Evolutionary conservation across 345 rosid species (phyloP).

Genomic region (Salix purpurea): DNA sequence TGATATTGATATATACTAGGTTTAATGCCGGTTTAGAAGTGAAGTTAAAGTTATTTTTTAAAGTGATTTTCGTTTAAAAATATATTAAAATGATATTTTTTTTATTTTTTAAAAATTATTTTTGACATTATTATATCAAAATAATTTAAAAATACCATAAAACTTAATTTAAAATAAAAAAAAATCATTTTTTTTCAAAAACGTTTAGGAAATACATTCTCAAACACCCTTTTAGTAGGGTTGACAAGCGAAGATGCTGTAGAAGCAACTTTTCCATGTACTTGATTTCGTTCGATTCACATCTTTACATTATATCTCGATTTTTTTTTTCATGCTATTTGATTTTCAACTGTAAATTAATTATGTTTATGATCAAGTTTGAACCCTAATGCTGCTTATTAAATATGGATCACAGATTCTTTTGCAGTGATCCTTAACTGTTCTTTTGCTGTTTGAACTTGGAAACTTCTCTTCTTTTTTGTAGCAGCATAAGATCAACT

Average conservation of each 20-base stretch:
- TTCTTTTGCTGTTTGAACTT: neutral
- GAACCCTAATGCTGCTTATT: neutral
- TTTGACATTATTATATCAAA: too few relatives aligned
- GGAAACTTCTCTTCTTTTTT: neutral
- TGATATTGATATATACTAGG: neutral
- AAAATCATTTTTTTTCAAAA: too few relatives aligned
- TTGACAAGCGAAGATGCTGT: neutral
- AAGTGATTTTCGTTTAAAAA: too few relatives aligned
- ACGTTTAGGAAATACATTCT: too few relatives aligned
- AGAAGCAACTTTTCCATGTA: neutral
- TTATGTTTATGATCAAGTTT: neutral
- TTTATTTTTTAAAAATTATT: too few relatives aligned
- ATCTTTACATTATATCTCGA: neutral
- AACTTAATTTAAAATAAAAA: too few relatives aligned
- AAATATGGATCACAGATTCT: neutral
- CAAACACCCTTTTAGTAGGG: neutral
- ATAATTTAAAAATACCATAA: too few relatives aligned
- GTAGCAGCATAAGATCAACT: constrained; percentile 69
- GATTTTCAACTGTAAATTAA: neutral
- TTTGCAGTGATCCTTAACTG: neutral
- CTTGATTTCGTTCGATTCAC: neutral
- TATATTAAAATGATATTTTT: too few relatives aligned
- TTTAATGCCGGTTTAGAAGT: too few relatives aligned
- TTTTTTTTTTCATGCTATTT: neutral
- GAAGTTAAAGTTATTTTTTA: too few relatives aligned